Percentiles rank a stretch among this genome's conserved stretches.
These are phyloP conservation scores for Canavalia ensiformis DNA, from an alignment of 306 rosid genomes.

Conservation along the genomic window DNA sequence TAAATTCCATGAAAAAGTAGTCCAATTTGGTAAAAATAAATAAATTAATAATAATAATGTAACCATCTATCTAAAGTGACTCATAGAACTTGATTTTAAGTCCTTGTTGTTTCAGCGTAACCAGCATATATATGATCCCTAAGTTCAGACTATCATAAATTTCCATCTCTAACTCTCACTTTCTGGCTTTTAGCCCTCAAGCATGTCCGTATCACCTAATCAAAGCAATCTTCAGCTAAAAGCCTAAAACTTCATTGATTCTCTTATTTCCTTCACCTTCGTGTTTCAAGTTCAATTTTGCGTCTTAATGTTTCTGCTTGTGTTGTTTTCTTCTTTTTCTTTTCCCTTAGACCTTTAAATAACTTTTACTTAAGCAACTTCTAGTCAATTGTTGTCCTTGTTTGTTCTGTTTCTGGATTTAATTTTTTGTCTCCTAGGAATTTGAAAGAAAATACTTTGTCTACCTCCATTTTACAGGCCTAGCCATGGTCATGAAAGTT, in stretches of 20 bases:
- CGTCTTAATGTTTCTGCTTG: background rate
- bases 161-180: background rate
- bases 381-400: background rate
- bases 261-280: background rate
- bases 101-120: background rate
- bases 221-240: background rate
- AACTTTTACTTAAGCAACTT: background rate
- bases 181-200: constrained; percentile 11
- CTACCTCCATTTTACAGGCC: background rate
- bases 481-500: constrained; percentile 33
- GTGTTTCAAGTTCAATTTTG: background rate
- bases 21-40: background rate
- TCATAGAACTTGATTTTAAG: background rate
- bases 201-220: background rate
- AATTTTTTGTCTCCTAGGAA: background rate
- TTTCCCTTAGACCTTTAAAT: background rate
- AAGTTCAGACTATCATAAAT: background rate
- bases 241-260: background rate
- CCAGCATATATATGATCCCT: background rate
- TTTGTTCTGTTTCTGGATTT: constrained; percentile 30
- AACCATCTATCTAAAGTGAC: constrained; percentile 12
- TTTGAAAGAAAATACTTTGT: background rate
- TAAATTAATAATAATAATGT: background rate
- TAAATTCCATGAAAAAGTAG: constrained; percentile 7
- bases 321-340: background rate